Conservation (phyloP, 495 filamentous ascomycete genomes). For the Xylaria telfairii region DNA sequence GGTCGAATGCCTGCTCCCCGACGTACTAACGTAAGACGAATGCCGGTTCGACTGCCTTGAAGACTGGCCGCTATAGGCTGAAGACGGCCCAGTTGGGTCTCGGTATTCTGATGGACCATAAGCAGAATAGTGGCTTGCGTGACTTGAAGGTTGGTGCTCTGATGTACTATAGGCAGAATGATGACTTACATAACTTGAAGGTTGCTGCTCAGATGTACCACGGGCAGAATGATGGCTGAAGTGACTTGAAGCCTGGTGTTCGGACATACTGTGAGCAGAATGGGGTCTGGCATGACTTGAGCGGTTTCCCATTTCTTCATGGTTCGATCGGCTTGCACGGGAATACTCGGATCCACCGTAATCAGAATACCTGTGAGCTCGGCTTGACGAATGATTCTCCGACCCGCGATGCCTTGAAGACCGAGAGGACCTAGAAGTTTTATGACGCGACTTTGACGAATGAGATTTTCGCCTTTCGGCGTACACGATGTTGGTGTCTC, state of each 20-base stretch:
- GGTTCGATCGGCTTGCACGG: no score
- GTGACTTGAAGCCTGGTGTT: no score
- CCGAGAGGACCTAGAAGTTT: background rate
- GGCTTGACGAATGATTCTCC: background rate
- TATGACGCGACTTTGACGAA: background rate
- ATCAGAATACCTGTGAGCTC: background rate
- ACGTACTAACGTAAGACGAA: background rate
- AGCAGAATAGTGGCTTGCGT: background rate
- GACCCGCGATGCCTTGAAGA: background rate
- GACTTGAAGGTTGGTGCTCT: background rate
- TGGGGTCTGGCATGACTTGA: no score
- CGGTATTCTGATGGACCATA: background rate
- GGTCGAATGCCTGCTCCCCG: no score
- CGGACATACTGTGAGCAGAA: no score
- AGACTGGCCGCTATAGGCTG: background rate
- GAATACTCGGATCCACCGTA: background rate
- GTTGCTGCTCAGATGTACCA: no score
- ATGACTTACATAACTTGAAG: no score
- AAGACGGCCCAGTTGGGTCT: background rate
- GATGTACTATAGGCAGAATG: background rate
- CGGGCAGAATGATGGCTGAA: no score
- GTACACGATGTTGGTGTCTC: background rate
- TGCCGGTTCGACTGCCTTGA: background rate
- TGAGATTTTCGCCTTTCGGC: conserved; percentile 2
- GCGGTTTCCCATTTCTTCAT: no score